phyloP scores from a whole-genome alignment of 306 rosid species.

The Urtica urens region DNA sequence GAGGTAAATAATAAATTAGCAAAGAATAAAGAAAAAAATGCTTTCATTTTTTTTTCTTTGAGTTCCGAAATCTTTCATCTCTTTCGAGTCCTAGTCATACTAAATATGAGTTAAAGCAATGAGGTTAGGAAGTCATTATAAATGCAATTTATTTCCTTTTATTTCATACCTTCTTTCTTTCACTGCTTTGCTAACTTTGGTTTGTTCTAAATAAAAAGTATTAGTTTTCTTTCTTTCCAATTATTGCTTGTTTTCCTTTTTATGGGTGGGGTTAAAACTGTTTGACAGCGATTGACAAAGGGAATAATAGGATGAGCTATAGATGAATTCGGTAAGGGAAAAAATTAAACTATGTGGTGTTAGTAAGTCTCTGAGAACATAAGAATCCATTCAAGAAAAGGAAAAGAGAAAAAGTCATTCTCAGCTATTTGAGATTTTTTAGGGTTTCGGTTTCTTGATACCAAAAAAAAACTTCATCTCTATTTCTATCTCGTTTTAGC shows the following conservation, averaged over 20 bases:
- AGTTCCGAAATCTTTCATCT: too few species aligned
- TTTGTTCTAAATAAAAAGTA: too few species aligned
- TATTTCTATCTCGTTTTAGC: not conserved
- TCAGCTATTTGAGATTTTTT: slow-evolving; percentile 7
- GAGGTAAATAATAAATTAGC: too few species aligned
- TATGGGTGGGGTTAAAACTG: slow-evolving; percentile 12
- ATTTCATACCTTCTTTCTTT: not conserved
- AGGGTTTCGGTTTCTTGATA: slow-evolving; percentile 28
- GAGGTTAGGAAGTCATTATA: not conserved
- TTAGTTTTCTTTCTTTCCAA: too few species aligned
- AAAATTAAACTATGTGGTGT: slow-evolving; percentile 9
- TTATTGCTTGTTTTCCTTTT: slow-evolving; percentile 1
- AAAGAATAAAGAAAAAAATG: too few species aligned
- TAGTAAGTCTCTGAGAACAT: not conserved
- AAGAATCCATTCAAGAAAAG: too few species aligned
- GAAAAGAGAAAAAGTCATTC: slow-evolving; percentile 3
- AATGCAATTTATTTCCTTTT: not conserved
- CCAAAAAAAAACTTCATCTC: too few species aligned
- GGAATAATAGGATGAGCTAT: slow-evolving; percentile 20
- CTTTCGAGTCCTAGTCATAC: slow-evolving; percentile 6
- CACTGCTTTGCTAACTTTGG: too few species aligned
- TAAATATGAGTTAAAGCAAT: slow-evolving; percentile 15
- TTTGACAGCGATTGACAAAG: slow-evolving; percentile 8
- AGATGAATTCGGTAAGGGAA: slow-evolving; percentile 19
- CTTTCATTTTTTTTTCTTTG: too few species aligned